These are phyloP conservation scores for Fomitiporia mediterranea DNA, from an alignment of 1,284 basidiomycete species.

Conservation along the genomic window DNA sequence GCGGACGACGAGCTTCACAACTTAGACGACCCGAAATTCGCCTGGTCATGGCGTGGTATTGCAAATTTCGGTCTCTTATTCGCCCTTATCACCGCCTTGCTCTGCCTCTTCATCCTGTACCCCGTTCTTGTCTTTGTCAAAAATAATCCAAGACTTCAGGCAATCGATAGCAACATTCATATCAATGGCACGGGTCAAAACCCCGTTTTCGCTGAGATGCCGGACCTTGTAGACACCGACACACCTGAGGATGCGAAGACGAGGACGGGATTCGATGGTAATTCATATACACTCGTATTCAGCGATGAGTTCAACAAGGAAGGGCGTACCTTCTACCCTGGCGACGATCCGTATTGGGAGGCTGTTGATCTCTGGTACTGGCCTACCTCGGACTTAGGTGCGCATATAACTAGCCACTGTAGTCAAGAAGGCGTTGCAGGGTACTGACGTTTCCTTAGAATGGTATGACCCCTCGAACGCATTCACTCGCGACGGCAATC, in stretches of 20 bases:
- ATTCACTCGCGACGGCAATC: slow-evolving; percentile 64
- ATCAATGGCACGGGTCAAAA: slow-evolving; percentile 65
- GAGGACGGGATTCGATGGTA: slow-evolving; percentile 62
- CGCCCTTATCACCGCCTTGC: slow-evolving; percentile 37
- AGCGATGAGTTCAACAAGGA: slow-evolving; percentile 80
- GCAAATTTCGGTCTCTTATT: slow-evolving; percentile 46
- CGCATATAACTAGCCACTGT: too few species aligned
- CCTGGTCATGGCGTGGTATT: slow-evolving; percentile 35
- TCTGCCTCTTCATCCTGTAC: slow-evolving; percentile 72
- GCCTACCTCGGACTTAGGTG: slow-evolving; percentile 43
- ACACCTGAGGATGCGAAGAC: slow-evolving; percentile 57
- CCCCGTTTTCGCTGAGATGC: slow-evolving; percentile 45
- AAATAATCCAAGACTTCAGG: slow-evolving; percentile 41
- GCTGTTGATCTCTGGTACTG: slow-evolving; percentile 71
- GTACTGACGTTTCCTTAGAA: slow-evolving; percentile 36
- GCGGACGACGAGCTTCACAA: slow-evolving; percentile 53
- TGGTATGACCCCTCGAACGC: slow-evolving; percentile 79
- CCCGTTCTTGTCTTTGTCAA: slow-evolving; percentile 63
- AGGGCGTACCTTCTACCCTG: slow-evolving; percentile 65
- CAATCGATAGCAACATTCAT: slow-evolving; percentile 58
- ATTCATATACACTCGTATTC: slow-evolving; percentile 55
- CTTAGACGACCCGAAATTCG: slow-evolving; percentile 44
- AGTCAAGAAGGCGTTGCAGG: too few species aligned
- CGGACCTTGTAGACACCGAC: slow-evolving; percentile 58
- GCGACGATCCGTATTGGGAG: slow-evolving; percentile 75